Percentiles rank a stretch among this genome's conserved stretches.
These are phyloP conservation scores for Raffaelea albimanens DNA, from an alignment of 2,329 filamentous ascomycete genomes.

Conservation along the genomic window DNA sequence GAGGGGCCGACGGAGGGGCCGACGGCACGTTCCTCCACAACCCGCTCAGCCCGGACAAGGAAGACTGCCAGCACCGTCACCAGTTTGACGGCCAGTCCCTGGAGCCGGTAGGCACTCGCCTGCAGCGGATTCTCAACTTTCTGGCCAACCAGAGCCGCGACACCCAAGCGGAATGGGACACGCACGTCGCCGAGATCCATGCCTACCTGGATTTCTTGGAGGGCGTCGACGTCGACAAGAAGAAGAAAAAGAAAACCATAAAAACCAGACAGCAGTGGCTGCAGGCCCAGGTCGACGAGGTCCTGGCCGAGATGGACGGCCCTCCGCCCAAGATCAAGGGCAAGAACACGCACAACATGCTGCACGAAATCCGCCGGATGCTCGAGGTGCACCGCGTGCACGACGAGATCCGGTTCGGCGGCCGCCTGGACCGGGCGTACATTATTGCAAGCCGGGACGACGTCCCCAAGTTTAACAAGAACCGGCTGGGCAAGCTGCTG, in stretches of 20 bases:
- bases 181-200: slow-evolving; percentile 24
- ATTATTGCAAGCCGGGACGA: not conserved
- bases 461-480: not conserved
- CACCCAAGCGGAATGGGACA: slow-evolving; percentile 29
- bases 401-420: not conserved
- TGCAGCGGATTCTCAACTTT: slow-evolving; percentile 30
- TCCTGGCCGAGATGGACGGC: not conserved
- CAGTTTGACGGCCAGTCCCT: slow-evolving; percentile 14
- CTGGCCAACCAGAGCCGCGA: slow-evolving; percentile 38
- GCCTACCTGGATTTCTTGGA: slow-evolving; percentile 29
- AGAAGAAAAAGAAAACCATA: too few relatives aligned
- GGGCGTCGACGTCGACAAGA: slow-evolving; percentile 1
- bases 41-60: not conserved
- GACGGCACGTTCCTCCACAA: not conserved
- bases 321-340: not conserved
- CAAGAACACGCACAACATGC: not conserved
- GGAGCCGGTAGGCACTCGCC: slow-evolving; percentile 21
- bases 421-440: not conserved
- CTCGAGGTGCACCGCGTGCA: slow-evolving; percentile 1
- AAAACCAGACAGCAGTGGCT: too few relatives aligned
- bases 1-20: too few relatives aligned
- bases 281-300: not conserved
- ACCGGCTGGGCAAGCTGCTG: not conserved
- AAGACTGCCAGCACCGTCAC: slow-evolving; percentile 6
- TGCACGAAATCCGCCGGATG: not conserved